phyloP scores from a whole-genome alignment of 2,329 filamentous ascomycete species.

The Graphium sp. region DNA sequence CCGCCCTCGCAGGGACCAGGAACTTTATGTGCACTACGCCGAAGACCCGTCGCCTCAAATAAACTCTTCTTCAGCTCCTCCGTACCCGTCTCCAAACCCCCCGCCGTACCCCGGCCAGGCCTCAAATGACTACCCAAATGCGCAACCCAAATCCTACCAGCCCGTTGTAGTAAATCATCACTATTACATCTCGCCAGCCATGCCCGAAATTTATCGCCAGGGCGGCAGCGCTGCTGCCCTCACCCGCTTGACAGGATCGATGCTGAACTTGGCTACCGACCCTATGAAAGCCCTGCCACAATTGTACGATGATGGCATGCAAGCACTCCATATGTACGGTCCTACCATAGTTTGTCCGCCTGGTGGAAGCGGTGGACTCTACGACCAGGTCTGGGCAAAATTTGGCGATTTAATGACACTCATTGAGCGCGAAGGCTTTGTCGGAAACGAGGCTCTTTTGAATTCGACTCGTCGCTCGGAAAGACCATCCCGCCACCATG shows the following conservation, averaged over 20 bases:
- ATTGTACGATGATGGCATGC: constrained; percentile 2
- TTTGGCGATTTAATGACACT: constrained; percentile 2
- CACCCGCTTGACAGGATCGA: constrained; percentile 1
- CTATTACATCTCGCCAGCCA: constrained; percentile 33
- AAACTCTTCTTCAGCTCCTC: no score
- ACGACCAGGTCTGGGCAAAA: constrained; percentile 2
- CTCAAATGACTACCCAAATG: constrained; percentile 7
- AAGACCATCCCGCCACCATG: no score
- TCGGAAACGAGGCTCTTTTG: constrained; percentile 3
- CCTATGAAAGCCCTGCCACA: constrained; percentile 2
- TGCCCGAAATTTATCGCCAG: no score
- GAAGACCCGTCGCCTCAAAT: no score
- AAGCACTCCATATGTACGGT: constrained; percentile 2
- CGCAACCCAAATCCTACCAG: no score
- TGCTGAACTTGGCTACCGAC: constrained; percentile 1
- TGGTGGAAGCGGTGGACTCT: constrained; percentile 1
- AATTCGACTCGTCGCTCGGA: no score
- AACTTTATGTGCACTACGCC: no score
- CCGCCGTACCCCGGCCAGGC: constrained; percentile 11
- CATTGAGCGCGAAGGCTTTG: constrained; percentile 2
- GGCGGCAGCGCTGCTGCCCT: neutral
- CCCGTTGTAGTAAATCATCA: constrained; percentile 34
- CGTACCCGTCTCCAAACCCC: no score
- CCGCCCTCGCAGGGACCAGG: no score
- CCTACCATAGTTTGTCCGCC: constrained; percentile 2